Base-by-base conservation (phyloP, 371 early-diverging fungal genomes). In the Encephalitozoon hellem region DNA sequence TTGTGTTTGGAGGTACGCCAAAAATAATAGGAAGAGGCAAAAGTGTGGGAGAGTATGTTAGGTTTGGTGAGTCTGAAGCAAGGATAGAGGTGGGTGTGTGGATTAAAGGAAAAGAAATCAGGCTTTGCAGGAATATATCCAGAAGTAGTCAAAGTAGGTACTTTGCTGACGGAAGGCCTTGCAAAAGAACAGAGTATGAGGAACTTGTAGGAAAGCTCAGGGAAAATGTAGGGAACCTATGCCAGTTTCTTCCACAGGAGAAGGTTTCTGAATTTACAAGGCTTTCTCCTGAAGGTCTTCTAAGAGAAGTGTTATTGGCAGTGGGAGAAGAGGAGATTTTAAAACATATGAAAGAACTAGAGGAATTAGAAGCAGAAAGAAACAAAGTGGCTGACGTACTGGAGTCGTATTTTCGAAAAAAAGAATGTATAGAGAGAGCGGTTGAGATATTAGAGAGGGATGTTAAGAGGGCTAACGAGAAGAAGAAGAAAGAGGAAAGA, bases 1-100 rank as follows among this genome's bases (percentile, higher is more conserved):
- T 97, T 34, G 94, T 94, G 0, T 89, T 97, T 11, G 95, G 93
- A 28, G 94, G 95, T 6, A 86, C 88, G 45, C 89, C 94, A 9
- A 87, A 89, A 39, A 89, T 91, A 79, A 72, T 86, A 26, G 83
- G 84, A 18, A 84, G 82, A 67, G 28, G 74, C 4, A 80, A 79
- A 53, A 51, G 69, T 25, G 34, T 82, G 4, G 59, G 72, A 59
- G 86, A 84, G 54, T 81, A 76, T 54, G 77, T 86, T 30, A 80
- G 76, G 52, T 83, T 75, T 78, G 80, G 77, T 23, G 75, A 66
- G 30, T 12, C 43, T 28, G 55, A 77, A 21, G 80, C 71, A 9
- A 74, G 67, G 51, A 72, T 80, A 21, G 76, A 76, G 49, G 77
- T 43, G 28, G 34, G 41, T 45, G 51, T 59, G 70, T 51, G 39